Evolutionary conservation across 257 asterid species (phyloP).

Genomic region (Phtheirospermum japonicum): DNA sequence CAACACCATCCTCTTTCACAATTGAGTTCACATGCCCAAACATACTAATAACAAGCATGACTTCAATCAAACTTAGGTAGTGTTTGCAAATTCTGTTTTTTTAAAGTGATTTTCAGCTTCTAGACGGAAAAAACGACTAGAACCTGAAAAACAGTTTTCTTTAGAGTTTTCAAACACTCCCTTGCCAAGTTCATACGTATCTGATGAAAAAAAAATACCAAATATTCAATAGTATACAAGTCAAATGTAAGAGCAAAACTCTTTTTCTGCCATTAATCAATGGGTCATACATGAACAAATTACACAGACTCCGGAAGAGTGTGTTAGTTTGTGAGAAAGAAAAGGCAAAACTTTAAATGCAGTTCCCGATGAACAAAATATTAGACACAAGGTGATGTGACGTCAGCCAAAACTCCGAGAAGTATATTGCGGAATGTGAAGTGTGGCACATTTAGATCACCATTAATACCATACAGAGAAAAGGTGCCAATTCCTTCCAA

Average conservation of each 20-base stretch:
- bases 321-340: background rate
- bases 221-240: background rate
- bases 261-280: background rate
- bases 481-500: background rate
- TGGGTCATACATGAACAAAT: constrained; percentile 3
- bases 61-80: too few relatives aligned
- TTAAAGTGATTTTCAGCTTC: too few relatives aligned
- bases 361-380: constrained; percentile 5
- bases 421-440: background rate
- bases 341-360: background rate
- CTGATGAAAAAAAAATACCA: background rate
- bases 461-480: constrained; percentile 18
- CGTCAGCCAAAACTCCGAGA: background rate
- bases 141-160: too few relatives aligned
- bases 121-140: background rate
- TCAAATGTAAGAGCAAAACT: background rate
- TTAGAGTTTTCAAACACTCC: too few relatives aligned
- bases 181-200: background rate
- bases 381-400: background rate
- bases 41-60: too few relatives aligned
- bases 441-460: constrained; percentile 16
- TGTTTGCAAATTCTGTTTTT: too few relatives aligned
- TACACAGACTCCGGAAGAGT: background rate
- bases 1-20: background rate
- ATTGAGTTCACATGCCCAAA: too few relatives aligned